Percentiles rank a stretch among this genome's conserved stretches.
Evolutionary conservation across 1,139 yeast species (phyloP).

Genomic region (Blastobotrys serpentis): DNA sequence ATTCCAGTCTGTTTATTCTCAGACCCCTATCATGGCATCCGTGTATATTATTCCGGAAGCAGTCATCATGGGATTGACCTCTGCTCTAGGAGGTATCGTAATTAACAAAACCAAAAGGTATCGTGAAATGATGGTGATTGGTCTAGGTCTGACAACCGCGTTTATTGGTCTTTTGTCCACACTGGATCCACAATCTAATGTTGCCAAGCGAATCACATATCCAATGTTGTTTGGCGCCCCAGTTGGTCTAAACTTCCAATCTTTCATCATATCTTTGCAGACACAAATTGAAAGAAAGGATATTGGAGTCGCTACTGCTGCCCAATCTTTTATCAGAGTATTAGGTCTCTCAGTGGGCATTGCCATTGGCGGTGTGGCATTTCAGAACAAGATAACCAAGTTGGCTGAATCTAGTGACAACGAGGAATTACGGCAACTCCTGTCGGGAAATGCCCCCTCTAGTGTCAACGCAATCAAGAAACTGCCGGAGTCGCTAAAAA

Average conservation of each 20-base stretch:
- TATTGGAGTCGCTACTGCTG: conserved; percentile 30
- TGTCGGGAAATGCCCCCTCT: conserved; percentile 27
- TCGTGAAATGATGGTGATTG: conserved; percentile 24
- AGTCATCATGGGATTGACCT: conserved; percentile 28
- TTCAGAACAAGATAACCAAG: conserved; percentile 26
- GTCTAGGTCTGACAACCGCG: conserved; percentile 26
- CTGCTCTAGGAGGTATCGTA: conserved; percentile 28
- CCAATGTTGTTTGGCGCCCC: conserved; percentile 29
- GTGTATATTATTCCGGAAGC: conserved; percentile 30
- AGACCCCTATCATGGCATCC: conserved; percentile 28
- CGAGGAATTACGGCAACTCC: conserved; percentile 15
- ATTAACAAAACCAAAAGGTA: conserved; percentile 25
- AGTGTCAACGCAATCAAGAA: conserved; percentile 24
- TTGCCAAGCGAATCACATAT: conserved; percentile 27
- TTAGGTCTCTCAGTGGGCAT: conserved; percentile 31
- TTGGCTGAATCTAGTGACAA: conserved; percentile 21
- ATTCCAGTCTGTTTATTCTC: conserved; percentile 51
- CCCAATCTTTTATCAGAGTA: conserved; percentile 28
- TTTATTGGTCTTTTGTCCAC: conserved; percentile 29
- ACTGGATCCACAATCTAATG: conserved; percentile 24
- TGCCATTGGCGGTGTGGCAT: conserved; percentile 32
- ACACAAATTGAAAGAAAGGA: conserved; percentile 26
- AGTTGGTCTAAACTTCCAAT: conserved; percentile 32
- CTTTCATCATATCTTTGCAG: conserved; percentile 29
- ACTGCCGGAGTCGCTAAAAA: conserved; percentile 19